phyloP scores from a whole-genome alignment of 441 rosid species.

The Syzygium syzygioides region DNA sequence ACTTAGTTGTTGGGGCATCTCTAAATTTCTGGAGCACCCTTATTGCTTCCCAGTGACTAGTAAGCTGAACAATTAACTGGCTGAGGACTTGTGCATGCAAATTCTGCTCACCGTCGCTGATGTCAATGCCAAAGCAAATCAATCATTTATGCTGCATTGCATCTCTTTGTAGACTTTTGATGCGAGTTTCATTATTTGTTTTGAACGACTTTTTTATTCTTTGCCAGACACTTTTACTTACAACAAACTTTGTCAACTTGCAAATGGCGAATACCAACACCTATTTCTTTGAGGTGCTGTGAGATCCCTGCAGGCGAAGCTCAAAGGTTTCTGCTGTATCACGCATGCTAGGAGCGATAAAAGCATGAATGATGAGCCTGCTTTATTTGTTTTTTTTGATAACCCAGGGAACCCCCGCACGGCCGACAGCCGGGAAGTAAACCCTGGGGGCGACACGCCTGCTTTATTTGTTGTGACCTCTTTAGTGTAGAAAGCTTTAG shows the following conservation, averaged over 20 bases:
- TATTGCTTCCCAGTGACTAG: not conserved
- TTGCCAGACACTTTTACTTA: conserved; percentile 52
- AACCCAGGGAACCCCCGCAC: no score
- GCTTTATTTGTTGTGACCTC: not conserved
- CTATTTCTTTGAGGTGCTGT: conserved; percentile 45
- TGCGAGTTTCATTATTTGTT: not conserved
- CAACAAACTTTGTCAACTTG: conserved; percentile 87
- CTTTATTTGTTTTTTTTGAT: not conserved
- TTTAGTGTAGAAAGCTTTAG: not conserved
- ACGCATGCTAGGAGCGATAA: not conserved
- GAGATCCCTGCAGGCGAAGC: not conserved
- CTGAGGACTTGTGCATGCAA: not conserved
- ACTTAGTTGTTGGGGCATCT: no score
- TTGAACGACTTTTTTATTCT: not conserved
- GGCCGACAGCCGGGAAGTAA: no score
- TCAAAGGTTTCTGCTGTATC: not conserved
- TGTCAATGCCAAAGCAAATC: not conserved
- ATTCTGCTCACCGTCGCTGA: not conserved
- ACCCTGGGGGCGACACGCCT: no score
- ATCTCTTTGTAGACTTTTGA: not conserved
- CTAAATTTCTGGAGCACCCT: not conserved
- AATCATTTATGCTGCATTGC: not conserved
- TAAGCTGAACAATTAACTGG: not conserved
- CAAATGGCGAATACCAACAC: conserved; percentile 73
- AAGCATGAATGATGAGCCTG: not conserved